Percentiles rank a stretch among this genome's conserved stretches.
Evolutionary conservation across 208 protist genomes (phyloP).

Genomic region (Crithidia bombi): DNA sequence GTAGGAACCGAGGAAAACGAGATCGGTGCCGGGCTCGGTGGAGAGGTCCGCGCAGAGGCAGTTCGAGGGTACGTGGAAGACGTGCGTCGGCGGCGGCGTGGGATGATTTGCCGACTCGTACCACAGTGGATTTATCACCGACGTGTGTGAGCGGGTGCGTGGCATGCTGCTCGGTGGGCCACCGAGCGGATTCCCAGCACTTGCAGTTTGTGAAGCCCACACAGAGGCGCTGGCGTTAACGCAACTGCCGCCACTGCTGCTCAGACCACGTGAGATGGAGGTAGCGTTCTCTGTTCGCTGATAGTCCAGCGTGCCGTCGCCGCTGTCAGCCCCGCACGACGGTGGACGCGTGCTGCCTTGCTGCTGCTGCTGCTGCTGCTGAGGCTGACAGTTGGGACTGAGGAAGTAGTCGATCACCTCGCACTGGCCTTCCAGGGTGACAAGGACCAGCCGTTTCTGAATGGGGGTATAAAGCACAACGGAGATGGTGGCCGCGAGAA

Average conservation of each 20-base stretch:
- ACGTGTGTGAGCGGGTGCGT: slow-evolving; percentile 21
- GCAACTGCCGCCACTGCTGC: background rate
- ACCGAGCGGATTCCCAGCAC: background rate
- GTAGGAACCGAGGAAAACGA: slow-evolving; percentile 79
- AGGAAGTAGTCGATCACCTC: slow-evolving; percentile 82
- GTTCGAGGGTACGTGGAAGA: slow-evolving; percentile 85
- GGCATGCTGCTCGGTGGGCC: background rate
- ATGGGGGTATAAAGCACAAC: slow-evolving; percentile 74
- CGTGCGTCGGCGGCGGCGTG: slow-evolving; percentile 18
- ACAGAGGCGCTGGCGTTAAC: background rate
- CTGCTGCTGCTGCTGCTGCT: background rate
- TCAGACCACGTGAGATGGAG: slow-evolving; percentile 7
- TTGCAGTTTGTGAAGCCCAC: background rate
- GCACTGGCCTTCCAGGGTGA: slow-evolving; percentile 90
- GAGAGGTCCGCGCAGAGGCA: slow-evolving; percentile 74
- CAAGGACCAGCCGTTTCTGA: slow-evolving; percentile 59
- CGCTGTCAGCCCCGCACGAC: background rate
- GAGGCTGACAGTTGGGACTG: background rate
- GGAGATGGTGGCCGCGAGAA: slow-evolving; percentile 81
- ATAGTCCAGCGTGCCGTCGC: background rate
- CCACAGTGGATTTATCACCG: slow-evolving; percentile 1
- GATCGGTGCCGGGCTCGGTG: slow-evolving; percentile 33
- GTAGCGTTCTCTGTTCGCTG: slow-evolving; percentile 10
- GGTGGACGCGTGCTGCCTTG: slow-evolving; percentile 1
- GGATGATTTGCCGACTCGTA: slow-evolving; percentile 5